Evolutionary conservation across 2,329 filamentous ascomycete genomes (phyloP).

Genomic region (Aureobasidium namibiae): DNA sequence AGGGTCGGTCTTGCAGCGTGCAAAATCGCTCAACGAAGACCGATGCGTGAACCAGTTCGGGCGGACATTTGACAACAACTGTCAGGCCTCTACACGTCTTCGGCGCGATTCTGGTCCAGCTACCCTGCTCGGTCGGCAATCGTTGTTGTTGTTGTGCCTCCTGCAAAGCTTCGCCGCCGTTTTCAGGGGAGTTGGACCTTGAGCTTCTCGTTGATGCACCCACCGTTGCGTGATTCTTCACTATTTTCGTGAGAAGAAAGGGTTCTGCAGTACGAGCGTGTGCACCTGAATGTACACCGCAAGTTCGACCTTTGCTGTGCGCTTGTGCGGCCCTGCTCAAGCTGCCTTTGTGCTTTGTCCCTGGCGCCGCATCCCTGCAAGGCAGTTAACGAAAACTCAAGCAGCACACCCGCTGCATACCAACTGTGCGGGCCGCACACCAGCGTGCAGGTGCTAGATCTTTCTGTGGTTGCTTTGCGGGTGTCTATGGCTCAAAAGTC

Average conservation of each 20-base stretch:
- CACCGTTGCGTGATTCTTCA: conserved; percentile 2
- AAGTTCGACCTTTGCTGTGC: not conserved
- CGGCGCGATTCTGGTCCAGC: not conserved
- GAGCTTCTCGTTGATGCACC: not conserved
- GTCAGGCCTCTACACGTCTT: not conserved
- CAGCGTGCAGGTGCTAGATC: not conserved
- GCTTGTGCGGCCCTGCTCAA: not conserved
- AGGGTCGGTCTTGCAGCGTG: not conserved
- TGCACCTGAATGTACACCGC: conserved; percentile 1
- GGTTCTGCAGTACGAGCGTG: not conserved
- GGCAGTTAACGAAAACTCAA: not conserved
- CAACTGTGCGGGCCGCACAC: conserved; percentile 5
- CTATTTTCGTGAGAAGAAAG: not conserved
- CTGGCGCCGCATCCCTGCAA: not conserved
- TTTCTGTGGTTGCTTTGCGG: not conserved
- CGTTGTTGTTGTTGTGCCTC: not conserved
- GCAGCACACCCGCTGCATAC: not conserved
- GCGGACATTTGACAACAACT: not conserved
- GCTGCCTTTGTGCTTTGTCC: not conserved
- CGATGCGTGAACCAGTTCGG: conserved; percentile 2
- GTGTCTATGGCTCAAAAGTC: not conserved
- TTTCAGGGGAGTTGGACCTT: conserved; percentile 5
- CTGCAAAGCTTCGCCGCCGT: not conserved
- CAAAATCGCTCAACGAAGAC: not conserved
- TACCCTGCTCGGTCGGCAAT: not conserved